Conservation (phyloP, 805 yeast genomes). For the Hermanozyma aechmeae region DNA sequence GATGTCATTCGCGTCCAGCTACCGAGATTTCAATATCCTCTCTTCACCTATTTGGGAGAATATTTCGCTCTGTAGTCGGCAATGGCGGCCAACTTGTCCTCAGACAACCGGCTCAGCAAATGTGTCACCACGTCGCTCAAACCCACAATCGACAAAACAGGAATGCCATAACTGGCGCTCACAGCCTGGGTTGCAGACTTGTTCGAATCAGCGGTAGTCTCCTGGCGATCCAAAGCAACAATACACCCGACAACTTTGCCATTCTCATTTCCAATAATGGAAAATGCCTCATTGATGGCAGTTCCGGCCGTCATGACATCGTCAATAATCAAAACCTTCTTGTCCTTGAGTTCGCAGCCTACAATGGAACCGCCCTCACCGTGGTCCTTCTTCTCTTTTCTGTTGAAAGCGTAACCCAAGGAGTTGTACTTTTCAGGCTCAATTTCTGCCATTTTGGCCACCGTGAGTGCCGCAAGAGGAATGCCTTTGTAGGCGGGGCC, state of each 20-base stretch:
- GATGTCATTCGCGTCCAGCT: too few relatives aligned
- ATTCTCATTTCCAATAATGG: constrained; percentile 56
- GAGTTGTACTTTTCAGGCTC: constrained; percentile 69
- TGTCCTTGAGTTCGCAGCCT: constrained; percentile 65
- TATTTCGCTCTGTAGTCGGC: constrained; percentile 47
- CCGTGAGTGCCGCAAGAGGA: constrained; percentile 88
- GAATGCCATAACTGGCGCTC: constrained; percentile 61
- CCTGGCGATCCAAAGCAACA: constrained; percentile 93
- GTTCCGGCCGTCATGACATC: constrained; percentile 99
- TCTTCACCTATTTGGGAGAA: constrained; percentile 21
- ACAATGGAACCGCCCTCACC: constrained; percentile 97
- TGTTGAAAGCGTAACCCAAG: constrained; percentile 85
- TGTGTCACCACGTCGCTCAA: constrained; percentile 65
- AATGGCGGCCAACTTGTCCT: constrained; percentile 49
- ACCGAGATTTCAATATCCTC: too few relatives aligned
- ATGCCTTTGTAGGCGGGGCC: constrained; percentile 99
- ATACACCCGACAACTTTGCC: constrained; percentile 79
- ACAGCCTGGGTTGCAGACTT: constrained; percentile 79
- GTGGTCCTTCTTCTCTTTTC: constrained; percentile 94
- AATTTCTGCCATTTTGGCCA: constrained; percentile 84
- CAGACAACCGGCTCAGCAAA: constrained; percentile 45
- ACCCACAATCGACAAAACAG: constrained; percentile 74
- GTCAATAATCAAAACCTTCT: constrained; percentile 78
- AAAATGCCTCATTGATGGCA: constrained; percentile 90
- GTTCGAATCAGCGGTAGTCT: constrained; percentile 60